These are phyloP conservation scores for Zasmidium angulare DNA, from an alignment of 2,329 filamentous ascomycete genomes.

Conservation along the genomic window DNA sequence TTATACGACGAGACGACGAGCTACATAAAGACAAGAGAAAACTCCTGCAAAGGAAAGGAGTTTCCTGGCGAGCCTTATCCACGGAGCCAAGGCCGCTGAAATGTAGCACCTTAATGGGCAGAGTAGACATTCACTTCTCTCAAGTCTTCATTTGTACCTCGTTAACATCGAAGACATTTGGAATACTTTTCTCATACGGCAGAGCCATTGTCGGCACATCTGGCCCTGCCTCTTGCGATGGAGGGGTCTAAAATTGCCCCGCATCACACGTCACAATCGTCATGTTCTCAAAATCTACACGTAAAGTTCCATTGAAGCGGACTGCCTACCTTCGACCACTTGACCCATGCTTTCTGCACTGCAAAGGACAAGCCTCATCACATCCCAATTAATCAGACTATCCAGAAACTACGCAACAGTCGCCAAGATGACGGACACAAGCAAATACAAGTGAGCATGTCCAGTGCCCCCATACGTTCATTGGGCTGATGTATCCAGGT, in stretches of 20 bases:
- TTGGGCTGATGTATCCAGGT: not conserved
- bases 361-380: conserved; percentile 11
- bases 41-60: not conserved
- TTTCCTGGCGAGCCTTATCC: too few relatives aligned
- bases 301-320: not conserved
- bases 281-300: not conserved
- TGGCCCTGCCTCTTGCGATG: too few relatives aligned
- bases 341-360: conserved; percentile 2
- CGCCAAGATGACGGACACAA: conserved; percentile 59
- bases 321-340: not conserved
- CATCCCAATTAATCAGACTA: conserved; percentile 3
- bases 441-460: conserved; percentile 56
- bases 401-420: conserved; percentile 25
- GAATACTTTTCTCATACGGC: not conserved
- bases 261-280: conserved; percentile 2
- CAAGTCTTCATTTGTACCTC: not conserved
- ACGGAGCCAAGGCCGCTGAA: not conserved
- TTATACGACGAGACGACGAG: not conserved
- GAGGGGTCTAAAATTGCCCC: conserved; percentile 1
- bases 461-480: conserved; percentile 28
- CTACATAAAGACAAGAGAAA: not conserved
- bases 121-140: not conserved
- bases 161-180: not conserved
- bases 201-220: too few relatives aligned
- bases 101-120: not conserved